Evolutionary conservation across 2,329 filamentous ascomycete species (phyloP), one percentile per base, ranked within the genome.

Genomic region (Arthrobotrys sphaeroides): DNA sequence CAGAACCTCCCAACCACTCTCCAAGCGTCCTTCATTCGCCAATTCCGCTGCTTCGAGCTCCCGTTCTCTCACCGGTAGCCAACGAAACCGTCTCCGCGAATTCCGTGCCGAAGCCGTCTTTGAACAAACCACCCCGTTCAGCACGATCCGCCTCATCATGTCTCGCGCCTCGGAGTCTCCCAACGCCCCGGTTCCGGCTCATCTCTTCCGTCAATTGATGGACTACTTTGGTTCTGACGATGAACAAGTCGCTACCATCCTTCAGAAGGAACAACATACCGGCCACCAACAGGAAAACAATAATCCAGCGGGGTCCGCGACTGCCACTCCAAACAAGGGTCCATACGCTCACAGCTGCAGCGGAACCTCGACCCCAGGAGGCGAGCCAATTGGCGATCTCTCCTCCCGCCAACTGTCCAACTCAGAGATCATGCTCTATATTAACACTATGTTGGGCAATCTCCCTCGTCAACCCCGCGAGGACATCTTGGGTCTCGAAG

Each of bases 61-160:
- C 22, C 38, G 72, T 6, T 74, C 51, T n/a, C 64, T 64, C 16
- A 64, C 62, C 7, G 57, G 55, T 42, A 75, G 64, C 31, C 72
- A 75, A 16, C 62, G 72, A 9, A 22, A 57, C 22, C 57, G 55
- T 20, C 38, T 75, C 9, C 47, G 64, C 24, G 62, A 75, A 55
- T 36, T 38, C n/a, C 55, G 72, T 12, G 72, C 72, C 28, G 64
- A 75, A 55, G 72, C 62, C 4, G 28, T 75, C 26, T 75, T 75
- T 36, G 55, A 74, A 5, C 72, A 69, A 20, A 69, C 38, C 5
- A 75, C 72, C 5, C 72, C 72, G 1, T 75, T 64, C 24, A 64
- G 64, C 38, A 75, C 72, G 1, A 75, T 75, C 9, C 57, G 72
- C 24, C 72, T 75, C 40, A 75, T 75, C 55, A 68, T 75, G 47